phyloP scores from a whole-genome alignment of 371 early-diverging fungal species.

The Synchytrium microbalum region DNA sequence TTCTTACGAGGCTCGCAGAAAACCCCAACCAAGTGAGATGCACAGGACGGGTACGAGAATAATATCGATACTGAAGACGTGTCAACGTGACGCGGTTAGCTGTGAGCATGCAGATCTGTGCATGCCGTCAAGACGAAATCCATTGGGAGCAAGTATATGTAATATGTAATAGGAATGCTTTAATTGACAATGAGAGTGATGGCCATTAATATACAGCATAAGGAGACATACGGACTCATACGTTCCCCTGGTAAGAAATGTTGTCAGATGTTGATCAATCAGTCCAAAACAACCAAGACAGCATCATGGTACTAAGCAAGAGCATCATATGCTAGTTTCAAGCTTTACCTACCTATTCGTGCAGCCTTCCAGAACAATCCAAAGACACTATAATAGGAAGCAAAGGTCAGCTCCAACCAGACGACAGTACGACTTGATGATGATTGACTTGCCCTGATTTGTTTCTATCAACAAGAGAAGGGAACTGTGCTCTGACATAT shows the following conservation, averaged over 20 bases:
- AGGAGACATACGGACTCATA: constrained; percentile 75
- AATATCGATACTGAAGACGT: too few species aligned
- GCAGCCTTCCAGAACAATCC: constrained; percentile 87
- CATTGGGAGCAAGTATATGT: too few species aligned
- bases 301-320: neutral
- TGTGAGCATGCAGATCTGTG: too few species aligned
- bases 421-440: neutral
- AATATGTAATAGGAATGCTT: too few species aligned
- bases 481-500: constrained; percentile 61
- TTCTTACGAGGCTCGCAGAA: too few species aligned
- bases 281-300: neutral
- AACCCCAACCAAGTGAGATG: too few species aligned
- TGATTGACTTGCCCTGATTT: constrained; percentile 44
- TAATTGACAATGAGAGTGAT: constrained; percentile 17
- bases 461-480: constrained; percentile 52
- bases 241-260: constrained; percentile 57
- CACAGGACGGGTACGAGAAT: too few species aligned
- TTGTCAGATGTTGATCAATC: neutral
- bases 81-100: too few species aligned
- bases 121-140: too few species aligned
- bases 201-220: constrained; percentile 76
- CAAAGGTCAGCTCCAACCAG: neutral
- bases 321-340: too few species aligned
- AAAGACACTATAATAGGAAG: constrained; percentile 39
- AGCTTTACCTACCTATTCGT: constrained; percentile 48